phyloP scores from a whole-genome alignment of 2,329 filamentous ascomycete genomes.

The Cladosporium oxysporum region DNA sequence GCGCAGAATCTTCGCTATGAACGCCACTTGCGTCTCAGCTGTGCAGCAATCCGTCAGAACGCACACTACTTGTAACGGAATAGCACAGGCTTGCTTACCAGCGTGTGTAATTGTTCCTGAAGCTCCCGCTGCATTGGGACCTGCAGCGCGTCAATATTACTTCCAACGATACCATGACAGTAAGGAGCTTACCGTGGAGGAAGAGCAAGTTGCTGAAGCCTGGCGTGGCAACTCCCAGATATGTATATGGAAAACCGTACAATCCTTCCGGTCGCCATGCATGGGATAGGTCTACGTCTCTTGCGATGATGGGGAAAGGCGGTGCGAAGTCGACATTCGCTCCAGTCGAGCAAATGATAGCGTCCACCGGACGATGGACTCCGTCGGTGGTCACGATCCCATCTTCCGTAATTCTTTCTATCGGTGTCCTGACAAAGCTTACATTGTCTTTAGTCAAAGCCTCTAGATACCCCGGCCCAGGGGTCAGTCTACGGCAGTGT shows the following conservation, averaged over 20 bases:
- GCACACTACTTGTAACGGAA: background rate
- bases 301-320: constrained; percentile 34
- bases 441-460: constrained; percentile 46
- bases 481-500: constrained; percentile 49
- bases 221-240: constrained; percentile 30
- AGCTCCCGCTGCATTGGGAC: constrained; percentile 58
- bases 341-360: constrained; percentile 49
- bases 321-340: constrained; percentile 38
- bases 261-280: constrained; percentile 40
- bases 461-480: constrained; percentile 47
- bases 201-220: constrained; percentile 31
- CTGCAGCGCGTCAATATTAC: background rate
- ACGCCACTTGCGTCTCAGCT: constrained; percentile 66
- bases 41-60: background rate
- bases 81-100: background rate
- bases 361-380: constrained; percentile 41
- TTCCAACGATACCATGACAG: too few relatives aligned
- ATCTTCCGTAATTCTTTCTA: constrained; percentile 41
- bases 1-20: constrained; percentile 66
- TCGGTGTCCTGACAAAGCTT: constrained; percentile 44
- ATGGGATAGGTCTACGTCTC: constrained; percentile 28
- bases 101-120: constrained; percentile 63
- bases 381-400: constrained; percentile 45
- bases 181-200: constrained; percentile 22
- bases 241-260: constrained; percentile 34